These are phyloP conservation scores for Odontarrhena argentea DNA, from an alignment of 345 rosid genomes.

Conservation along the genomic window DNA sequence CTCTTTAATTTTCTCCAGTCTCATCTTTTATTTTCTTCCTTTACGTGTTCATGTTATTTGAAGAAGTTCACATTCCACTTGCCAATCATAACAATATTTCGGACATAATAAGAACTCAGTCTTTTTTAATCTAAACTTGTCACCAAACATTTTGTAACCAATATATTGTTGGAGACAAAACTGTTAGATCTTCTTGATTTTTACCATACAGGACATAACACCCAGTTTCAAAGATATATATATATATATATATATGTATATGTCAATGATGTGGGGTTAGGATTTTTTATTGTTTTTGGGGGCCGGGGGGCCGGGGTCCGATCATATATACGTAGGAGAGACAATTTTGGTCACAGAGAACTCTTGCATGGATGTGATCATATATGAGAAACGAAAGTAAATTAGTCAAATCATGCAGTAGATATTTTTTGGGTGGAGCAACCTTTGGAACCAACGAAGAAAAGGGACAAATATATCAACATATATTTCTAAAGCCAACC, in stretches of 20 bases:
- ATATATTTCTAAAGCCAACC: neutral
- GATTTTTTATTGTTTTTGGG: too few relatives aligned
- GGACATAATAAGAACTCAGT: too few relatives aligned
- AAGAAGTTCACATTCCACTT: neutral
- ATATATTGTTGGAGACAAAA: neutral
- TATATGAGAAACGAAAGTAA: neutral
- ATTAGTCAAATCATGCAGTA: neutral
- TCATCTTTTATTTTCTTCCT: neutral
- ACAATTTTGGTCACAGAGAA: neutral
- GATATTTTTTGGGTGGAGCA: conserved; percentile 14
- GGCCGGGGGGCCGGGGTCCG: too few relatives aligned
- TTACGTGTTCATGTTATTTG: neutral
- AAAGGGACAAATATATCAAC: conserved; percentile 13
- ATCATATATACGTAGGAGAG: neutral
- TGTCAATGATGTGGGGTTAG: neutral
- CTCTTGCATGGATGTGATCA: conserved; percentile 1
- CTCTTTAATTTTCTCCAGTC: neutral
- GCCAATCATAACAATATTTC: too few relatives aligned
- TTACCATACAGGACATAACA: neutral
- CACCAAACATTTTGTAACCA: too few relatives aligned
- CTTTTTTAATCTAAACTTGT: too few relatives aligned
- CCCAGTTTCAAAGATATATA: neutral
- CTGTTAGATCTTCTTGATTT: neutral
- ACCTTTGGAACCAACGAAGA: conserved; percentile 31
- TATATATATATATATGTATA: neutral